Evolutionary conservation across 768 basidiomycete genomes (phyloP).

Genomic region (Lactarius quietus): DNA sequence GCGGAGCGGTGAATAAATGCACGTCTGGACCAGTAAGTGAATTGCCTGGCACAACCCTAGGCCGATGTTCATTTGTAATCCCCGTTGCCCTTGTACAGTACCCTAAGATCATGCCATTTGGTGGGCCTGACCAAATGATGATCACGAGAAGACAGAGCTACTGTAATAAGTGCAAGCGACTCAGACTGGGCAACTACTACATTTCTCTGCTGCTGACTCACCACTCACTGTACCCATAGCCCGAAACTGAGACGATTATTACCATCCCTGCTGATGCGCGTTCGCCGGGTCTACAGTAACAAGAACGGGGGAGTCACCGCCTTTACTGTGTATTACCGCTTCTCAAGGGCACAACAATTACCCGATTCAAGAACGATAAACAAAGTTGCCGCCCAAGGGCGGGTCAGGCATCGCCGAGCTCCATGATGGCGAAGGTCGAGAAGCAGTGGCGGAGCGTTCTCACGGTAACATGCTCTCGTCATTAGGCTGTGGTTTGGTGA

Average conservation of each 20-base stretch:
- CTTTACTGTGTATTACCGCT: not conserved
- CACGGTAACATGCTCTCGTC: not conserved
- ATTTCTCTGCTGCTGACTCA: too few species aligned
- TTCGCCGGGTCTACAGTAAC: not conserved
- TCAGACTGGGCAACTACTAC: too few species aligned
- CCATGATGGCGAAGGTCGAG: constrained; percentile 5
- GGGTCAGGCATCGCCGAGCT: not conserved
- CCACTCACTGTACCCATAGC: not conserved
- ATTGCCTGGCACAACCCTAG: not conserved
- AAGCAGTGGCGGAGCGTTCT: not conserved
- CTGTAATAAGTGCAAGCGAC: too few species aligned
- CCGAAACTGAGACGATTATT: not conserved
- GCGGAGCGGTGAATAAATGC: not conserved
- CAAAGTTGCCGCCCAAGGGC: not conserved
- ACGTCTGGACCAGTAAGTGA: not conserved
- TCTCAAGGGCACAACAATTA: not conserved
- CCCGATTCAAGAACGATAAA: not conserved
- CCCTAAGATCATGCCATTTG: not conserved
- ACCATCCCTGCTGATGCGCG: not conserved
- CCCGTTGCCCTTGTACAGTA: not conserved
- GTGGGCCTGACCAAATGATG: not conserved
- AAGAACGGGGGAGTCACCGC: not conserved
- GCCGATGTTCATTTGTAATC: not conserved
- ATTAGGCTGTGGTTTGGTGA: not conserved
- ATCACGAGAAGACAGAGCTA: not conserved